Evolutionary conservation across 108 stramenopile species (phyloP).

Genomic region (Parmales sp.): DNA sequence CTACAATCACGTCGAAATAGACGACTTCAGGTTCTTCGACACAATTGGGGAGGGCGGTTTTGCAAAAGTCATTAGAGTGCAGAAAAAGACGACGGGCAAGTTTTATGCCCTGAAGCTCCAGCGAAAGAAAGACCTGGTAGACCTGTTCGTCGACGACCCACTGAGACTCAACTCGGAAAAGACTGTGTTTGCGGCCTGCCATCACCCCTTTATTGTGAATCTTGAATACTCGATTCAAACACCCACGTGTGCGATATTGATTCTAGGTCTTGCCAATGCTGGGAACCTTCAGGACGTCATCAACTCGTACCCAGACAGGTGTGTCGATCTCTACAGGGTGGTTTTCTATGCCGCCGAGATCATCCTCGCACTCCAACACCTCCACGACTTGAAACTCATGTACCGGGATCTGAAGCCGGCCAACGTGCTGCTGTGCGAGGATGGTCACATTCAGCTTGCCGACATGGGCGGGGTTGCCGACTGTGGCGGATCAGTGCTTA

Average conservation of each 20-base stretch:
- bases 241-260: constrained; percentile 24
- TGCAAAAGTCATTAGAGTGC: constrained; percentile 33
- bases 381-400: constrained; percentile 47
- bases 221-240: constrained; percentile 44
- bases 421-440: constrained; percentile 37
- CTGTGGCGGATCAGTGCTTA: constrained; percentile 25
- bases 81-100: constrained; percentile 29
- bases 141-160: constrained; percentile 19
- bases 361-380: constrained; percentile 30
- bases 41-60: constrained; percentile 46
- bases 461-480: constrained; percentile 53
- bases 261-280: constrained; percentile 30
- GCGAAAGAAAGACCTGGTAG: constrained; percentile 27
- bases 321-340: neutral
- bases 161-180: constrained; percentile 32
- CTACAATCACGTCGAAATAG: constrained; percentile 24
- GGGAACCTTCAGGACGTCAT: constrained; percentile 22
- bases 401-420: constrained; percentile 46
- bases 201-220: constrained; percentile 37
- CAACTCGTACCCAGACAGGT: neutral
- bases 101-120: constrained; percentile 45
- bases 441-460: constrained; percentile 49
- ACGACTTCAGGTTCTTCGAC: constrained; percentile 39
- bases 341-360: constrained; percentile 40
- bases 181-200: constrained; percentile 30